Base-by-base conservation (phyloP, 768 basidiomycete species). In the Mycena kentingensis region DNA sequence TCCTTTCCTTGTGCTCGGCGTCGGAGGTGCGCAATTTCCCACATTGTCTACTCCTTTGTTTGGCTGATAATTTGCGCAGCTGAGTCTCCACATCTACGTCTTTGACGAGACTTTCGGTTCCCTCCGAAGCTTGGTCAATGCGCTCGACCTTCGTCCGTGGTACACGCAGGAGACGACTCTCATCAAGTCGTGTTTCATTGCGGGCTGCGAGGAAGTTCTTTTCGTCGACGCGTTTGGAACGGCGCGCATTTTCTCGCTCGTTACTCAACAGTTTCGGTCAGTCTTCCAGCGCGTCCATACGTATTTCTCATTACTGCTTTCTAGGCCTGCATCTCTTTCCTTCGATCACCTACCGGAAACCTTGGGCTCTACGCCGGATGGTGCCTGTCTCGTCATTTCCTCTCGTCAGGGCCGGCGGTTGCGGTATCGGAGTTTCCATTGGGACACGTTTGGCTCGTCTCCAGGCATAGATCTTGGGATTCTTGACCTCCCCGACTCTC, bases 201-300 rank as follows among this genome's bases (percentile, higher is more conserved):
- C 65, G 39, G 79, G 79, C 5, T 73, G 61, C 27, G 83, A 85
- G 54, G 84, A 85, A 49, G 42, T 85, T 3, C 57, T 80, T 0
- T 60, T 85, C 0, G 66, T 83, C 4, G 83, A 85, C 52, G 70
- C 71, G 0, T 56, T 51, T 3, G 66, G 67, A 0, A 70, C 71
- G 15, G 78, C 71, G 2, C 67, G 83, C 16, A 70, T 84, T n/a
- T 83, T 75, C 55, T 84, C 83, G 1, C 57, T 82, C 39, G 66
- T 79, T 2, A 78, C 80, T 0, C 73, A 77, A 49, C 78, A 81
- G 41, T 83, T 81, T 50, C 65, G 83, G 82, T 84, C 31, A 25
- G 69, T 54, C 35, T 39, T 38, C 15, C 37, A 41, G 22, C 7
- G 32, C 49, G 10, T 32, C 37, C 4, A 26, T 10, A 25, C 15